Conservation (phyloP, 2,329 filamentous ascomycete species). For the Calonectria ilicicola region DNA sequence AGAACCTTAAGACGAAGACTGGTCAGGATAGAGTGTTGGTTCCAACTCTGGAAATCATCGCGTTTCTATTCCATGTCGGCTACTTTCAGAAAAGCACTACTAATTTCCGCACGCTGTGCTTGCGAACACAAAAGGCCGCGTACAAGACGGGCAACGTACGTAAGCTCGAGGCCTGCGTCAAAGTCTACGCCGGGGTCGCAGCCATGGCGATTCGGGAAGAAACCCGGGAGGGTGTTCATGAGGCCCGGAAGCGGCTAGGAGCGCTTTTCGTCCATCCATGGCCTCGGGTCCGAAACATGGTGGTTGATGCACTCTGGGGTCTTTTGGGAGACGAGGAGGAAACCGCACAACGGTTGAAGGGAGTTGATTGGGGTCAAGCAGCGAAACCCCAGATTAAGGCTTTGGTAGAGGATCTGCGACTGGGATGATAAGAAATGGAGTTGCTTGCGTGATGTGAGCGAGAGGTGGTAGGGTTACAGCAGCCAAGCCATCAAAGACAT, state of each 20-base stretch:
- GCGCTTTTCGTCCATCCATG: conserved; percentile 85
- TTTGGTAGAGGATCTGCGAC: conserved; percentile 56
- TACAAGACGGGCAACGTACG: conserved; percentile 86
- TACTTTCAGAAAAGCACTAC: conserved; percentile 57
- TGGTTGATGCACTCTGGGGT: conserved; percentile 71
- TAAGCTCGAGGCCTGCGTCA: conserved; percentile 84
- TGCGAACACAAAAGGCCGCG: conserved; percentile 80
- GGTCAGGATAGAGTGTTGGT: conserved; percentile 78
- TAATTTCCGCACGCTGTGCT: conserved; percentile 71
- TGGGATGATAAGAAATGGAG: conserved; percentile 39
- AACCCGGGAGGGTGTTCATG: conserved; percentile 56
- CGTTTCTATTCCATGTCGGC: conserved; percentile 79
- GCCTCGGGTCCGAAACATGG: conserved; percentile 74
- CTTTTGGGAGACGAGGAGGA: conserved; percentile 48
- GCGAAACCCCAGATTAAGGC: conserved; percentile 58
- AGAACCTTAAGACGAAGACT: conserved; percentile 65
- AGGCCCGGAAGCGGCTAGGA: conserved; percentile 75
- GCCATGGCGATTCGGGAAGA: conserved; percentile 46
- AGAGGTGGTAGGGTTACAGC: conserved; percentile 17
- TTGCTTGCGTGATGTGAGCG: conserved; percentile 15
- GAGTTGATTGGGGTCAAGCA: conserved; percentile 70
- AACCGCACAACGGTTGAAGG: conserved; percentile 54
- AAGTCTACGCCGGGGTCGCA: conserved; percentile 80
- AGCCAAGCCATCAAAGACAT: conserved; percentile 21
- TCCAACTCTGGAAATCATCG: conserved; percentile 80